Evolutionary conservation across 176 grass and related monocot species (phyloP).

Genomic region (Cocos nucifera): DNA sequence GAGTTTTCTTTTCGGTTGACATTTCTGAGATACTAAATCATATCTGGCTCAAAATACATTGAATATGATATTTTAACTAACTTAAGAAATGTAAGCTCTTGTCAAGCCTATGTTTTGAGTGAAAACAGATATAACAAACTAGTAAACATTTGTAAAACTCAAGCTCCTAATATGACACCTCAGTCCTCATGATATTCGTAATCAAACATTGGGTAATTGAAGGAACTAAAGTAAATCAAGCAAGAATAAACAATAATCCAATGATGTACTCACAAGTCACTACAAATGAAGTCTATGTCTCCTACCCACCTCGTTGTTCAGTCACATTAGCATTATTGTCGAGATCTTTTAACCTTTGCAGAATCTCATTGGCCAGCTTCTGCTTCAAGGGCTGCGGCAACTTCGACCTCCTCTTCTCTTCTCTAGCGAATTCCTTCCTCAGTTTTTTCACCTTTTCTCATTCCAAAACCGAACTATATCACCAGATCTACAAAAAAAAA

Average conservation of each 20-base stretch:
- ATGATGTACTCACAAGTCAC: background rate
- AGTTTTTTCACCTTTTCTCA: slow-evolving; percentile 53
- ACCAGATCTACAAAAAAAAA: background rate
- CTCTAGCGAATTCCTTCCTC: slow-evolving; percentile 30
- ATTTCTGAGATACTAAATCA: too few species aligned
- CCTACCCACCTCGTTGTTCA: slow-evolving; percentile 51
- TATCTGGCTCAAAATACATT: too few species aligned
- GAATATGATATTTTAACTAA: too few species aligned
- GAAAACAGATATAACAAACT: too few species aligned
- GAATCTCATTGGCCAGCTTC: slow-evolving; percentile 57
- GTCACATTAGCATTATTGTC: slow-evolving; percentile 27
- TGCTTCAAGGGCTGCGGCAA: slow-evolving; percentile 52
- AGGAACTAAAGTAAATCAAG: slow-evolving; percentile 4
- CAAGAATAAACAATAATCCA: background rate
- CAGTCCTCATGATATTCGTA: too few species aligned
- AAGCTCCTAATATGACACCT: too few species aligned
- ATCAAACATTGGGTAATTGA: too few species aligned
- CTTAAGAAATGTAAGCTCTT: too few species aligned
- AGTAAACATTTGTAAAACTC: too few species aligned
- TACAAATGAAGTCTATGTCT: background rate
- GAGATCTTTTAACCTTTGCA: slow-evolving; percentile 33
- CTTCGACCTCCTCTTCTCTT: slow-evolving; percentile 48
- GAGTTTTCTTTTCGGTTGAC: too few species aligned
- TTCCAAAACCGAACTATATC: slow-evolving; percentile 9
- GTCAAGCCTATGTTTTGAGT: too few species aligned